These are phyloP conservation scores for Magnaporthiopsis rhizophila DNA, from an alignment of 2,329 filamentous ascomycete species.

Conservation along the genomic window DNA sequence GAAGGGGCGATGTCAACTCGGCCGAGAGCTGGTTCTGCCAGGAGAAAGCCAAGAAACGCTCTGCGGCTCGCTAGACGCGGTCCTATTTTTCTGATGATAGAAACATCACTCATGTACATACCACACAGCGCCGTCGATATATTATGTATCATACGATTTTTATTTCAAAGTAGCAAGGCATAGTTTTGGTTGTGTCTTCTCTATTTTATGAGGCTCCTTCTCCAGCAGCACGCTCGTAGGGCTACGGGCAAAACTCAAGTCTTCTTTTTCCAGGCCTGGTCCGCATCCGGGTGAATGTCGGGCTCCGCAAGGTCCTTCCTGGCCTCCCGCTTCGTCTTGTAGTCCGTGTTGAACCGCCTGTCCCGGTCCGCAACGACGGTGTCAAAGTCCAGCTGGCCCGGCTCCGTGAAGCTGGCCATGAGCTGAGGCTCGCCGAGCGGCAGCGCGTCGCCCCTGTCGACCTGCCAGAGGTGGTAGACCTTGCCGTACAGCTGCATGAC, in stretches of 20 bases:
- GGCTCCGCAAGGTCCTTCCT: slow-evolving; percentile 34
- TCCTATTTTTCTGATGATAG: too few species aligned
- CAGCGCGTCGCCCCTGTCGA: slow-evolving; percentile 59
- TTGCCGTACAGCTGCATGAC: slow-evolving; percentile 73
- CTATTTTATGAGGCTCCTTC: too few species aligned
- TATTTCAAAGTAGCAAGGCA: background rate
- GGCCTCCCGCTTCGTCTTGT: slow-evolving; percentile 32
- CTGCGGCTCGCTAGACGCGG: too few species aligned
- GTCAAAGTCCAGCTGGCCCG: slow-evolving; percentile 41
- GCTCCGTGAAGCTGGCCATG: slow-evolving; percentile 44
- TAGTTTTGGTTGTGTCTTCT: background rate
- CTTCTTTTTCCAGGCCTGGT: slow-evolving; percentile 1
- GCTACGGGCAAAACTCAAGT: background rate
- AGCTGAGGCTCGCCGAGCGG: slow-evolving; percentile 44
- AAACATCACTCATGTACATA: too few species aligned
- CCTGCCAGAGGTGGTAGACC: slow-evolving; percentile 80
- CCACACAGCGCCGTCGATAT: too few species aligned
- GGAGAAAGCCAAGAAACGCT: background rate
- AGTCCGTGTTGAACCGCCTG: slow-evolving; percentile 35
- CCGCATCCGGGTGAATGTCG: slow-evolving; percentile 30
- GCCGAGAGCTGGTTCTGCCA: slow-evolving; percentile 23
- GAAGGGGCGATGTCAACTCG: slow-evolving; percentile 20
- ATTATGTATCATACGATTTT: background rate
- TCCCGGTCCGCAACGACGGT: slow-evolving; percentile 36
- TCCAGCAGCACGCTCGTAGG: too few species aligned